Evolutionary conservation across 2,329 filamentous ascomycete genomes (phyloP), one percentile per base, ranked within the genome.

Genomic region (Fusarium concolor): DNA sequence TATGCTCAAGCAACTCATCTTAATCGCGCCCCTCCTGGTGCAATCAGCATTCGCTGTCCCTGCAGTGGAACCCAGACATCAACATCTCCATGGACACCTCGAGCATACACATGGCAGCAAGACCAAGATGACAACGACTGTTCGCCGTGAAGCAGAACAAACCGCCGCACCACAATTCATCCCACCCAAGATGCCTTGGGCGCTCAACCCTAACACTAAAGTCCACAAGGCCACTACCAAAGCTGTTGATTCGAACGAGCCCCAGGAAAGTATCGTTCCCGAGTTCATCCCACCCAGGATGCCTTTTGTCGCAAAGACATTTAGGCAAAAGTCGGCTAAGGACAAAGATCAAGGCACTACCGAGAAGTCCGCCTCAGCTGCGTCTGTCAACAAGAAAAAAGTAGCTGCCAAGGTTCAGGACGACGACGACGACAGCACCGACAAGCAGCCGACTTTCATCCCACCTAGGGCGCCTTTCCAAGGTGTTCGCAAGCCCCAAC

Each of bases 11-110:
- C 44, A 55, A 41, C 51, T 77, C 29, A 31, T 75, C 29, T 44
- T 66, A 5, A 53, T 62, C 18, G 67, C 71, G 42, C 71, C 73
- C 14, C 62, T 78, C 14, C 64, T 78, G 72, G 73, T 71, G 29
- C 65, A 70, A 44, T 46, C 62, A 46, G 71, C 57, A 9, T 28
- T 71, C 31, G 75, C 69, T 37, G 66, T 57, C 26, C 69, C 71
- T 8, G 60, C 68, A 42, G 70, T 71, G 22, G 61, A 65, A 53
- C 52, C 57, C 12, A 64, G 49, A 24, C 62, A 60, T 26, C 59
- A 64, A 42, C 58, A 73, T 43, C 58, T 65, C n/a, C 67, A 70
- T 57, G 58, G 59, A 5, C 43, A 67, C 24, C 56, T 68, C 18
- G 62, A 67, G 33, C 65, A 65, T 42, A 65, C 54, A 10, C 65